Percentiles rank a stretch among this genome's conserved stretches.
phyloP scores from a whole-genome alignment of 805 yeast species.

The Monosporozyma unispora region DNA sequence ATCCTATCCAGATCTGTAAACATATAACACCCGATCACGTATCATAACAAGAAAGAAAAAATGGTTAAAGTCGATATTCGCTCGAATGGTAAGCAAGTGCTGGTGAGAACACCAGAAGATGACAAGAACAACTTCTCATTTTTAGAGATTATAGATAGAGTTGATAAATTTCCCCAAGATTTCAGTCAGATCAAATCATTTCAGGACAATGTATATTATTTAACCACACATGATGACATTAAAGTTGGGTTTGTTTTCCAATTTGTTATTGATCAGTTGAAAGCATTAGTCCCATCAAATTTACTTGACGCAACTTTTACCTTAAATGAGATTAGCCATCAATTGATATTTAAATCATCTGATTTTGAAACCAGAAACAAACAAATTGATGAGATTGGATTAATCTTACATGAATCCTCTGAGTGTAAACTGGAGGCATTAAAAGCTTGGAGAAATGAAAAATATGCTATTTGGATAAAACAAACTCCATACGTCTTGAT shows the following conservation, averaged over 20 bases:
- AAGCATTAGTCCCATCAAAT: constrained; percentile 9
- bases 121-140: constrained; percentile 16
- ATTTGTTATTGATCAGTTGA: constrained; percentile 29
- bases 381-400: constrained; percentile 40
- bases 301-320: constrained; percentile 22
- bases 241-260: constrained; percentile 35
- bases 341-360: constrained; percentile 24
- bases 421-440: constrained; percentile 27
- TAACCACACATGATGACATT: constrained; percentile 32
- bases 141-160: constrained; percentile 19
- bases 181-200: constrained; percentile 13
- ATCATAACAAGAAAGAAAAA: not conserved
- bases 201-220: constrained; percentile 23
- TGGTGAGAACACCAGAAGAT: constrained; percentile 23
- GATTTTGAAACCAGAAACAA: constrained; percentile 25
- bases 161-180: constrained; percentile 23
- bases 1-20: not conserved
- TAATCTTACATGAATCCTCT: constrained; percentile 30
- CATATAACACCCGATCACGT: not conserved
- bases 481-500: constrained; percentile 52
- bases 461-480: constrained; percentile 56
- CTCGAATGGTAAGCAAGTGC: constrained; percentile 10
- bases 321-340: constrained; percentile 24
- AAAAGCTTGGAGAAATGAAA: constrained; percentile 81
- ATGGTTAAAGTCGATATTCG: constrained; percentile 18